Base-by-base conservation (phyloP, 73 alveolate genomes). In the Paramecium sonneborni region DNA sequence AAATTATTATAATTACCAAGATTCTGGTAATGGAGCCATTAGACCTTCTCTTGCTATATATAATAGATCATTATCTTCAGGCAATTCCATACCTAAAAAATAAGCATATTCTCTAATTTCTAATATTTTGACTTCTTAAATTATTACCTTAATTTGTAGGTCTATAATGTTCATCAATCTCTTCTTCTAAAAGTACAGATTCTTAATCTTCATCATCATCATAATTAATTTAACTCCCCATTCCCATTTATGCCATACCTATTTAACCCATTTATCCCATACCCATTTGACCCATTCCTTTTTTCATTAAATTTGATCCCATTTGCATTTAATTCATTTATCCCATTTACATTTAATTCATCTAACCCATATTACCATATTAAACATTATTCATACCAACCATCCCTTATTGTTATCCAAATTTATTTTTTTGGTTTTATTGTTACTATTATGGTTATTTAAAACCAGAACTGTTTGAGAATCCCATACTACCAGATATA, bases 21-120 rank as follows among this genome's bases (percentile, higher is more conserved):
- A 94, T 32, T 90, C 95, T 56, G 99, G 99, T 1, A 97, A 85
- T 30, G 98, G 98, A 37, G 98, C 99, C 85, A 96, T 95, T 89
- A 97, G 86, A 7, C 98, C 99, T 86, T 96, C 98, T 86, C 93
- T 96, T 9, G 99, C 99, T 14, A 97, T 95, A 76, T 95, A 97
- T 68, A 97, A 92, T 30, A 97, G 85, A 43, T 97, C 98, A 41
- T 92, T 79, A 85, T 97, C 99, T 20, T 93, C 95, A 10, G 84
- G 91, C 12, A 96, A 58, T 76, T 94, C 98, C 97, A 97, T 94
- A 9, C 99, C 99, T 41, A 97, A 92, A 76, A 87, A 95, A 41
- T 87, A 70, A n/a, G 98, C 98, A 85, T 97, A 97, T 62, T 97
- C 99, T 82, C 89, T 88, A 15, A 95, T 92, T 88, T 97, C 99